Conservation (phyloP, 2,329 filamentous ascomycete genomes). For the Bipolaris gigantea region DNA sequence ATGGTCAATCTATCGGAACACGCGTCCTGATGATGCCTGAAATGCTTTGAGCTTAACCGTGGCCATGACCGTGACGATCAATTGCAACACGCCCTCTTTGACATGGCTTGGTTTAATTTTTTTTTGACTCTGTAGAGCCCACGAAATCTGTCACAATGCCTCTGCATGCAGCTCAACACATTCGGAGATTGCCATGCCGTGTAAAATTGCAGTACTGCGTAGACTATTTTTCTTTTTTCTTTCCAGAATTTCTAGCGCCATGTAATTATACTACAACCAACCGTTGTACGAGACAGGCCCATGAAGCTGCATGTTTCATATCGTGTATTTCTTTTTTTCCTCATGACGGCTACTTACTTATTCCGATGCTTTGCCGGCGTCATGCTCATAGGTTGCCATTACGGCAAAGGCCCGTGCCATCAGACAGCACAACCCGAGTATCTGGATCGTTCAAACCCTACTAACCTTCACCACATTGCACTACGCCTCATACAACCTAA, state of each 20-base stretch:
- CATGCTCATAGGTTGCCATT: constrained; percentile 5
- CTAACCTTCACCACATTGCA: background rate
- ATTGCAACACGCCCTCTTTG: constrained; percentile 1
- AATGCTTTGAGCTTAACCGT: constrained; percentile 19
- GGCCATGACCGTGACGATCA: constrained; percentile 4
- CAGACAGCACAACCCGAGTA: constrained; percentile 4
- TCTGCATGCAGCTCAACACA: background rate
- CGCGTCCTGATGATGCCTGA: constrained; percentile 20
- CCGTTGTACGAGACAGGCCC: constrained; percentile 5
- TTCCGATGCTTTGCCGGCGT: constrained; percentile 9
- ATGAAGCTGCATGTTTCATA: constrained; percentile 13
- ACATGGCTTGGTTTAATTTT: constrained; percentile 2
- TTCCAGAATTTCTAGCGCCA: constrained; percentile 13
- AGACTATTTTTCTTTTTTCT: constrained; percentile 11
- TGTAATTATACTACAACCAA: background rate
- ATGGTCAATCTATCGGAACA: constrained; percentile 16
- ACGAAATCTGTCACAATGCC: background rate
- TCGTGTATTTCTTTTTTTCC: constrained; percentile 6
- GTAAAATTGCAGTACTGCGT: constrained; percentile 15
- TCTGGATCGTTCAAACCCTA: constrained; percentile 9
- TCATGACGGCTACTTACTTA: background rate
- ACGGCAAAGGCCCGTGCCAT: constrained; percentile 1
- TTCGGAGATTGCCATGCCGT: constrained; percentile 6
- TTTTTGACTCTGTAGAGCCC: constrained; percentile 1
- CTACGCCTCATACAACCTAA: constrained; percentile 13